A percentile compares a stretch with the other conserved stretches of the same genome.
Evolutionary conservation across 805 yeast genomes (phyloP).

Genomic region (Kuraishia hungarica): DNA sequence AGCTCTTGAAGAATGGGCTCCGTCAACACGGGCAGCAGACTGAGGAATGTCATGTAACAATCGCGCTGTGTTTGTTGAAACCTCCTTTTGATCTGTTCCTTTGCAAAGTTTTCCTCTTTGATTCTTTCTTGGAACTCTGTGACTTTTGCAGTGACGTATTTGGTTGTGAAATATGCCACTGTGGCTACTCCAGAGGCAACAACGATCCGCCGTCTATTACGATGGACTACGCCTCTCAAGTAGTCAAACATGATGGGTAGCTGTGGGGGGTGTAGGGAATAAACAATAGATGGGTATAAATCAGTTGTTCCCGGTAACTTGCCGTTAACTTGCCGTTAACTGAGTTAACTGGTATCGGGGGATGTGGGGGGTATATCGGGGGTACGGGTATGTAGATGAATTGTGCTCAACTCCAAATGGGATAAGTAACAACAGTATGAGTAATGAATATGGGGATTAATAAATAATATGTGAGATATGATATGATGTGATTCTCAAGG

Average conservation of each 20-base stretch:
- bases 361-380: no score
- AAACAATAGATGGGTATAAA: no score
- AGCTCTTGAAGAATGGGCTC: conserved; percentile 52
- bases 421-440: no score
- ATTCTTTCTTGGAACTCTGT: conserved; percentile 41
- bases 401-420: no score
- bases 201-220: conserved; percentile 36
- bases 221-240: conserved; percentile 26
- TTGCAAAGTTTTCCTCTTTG: conserved; percentile 49
- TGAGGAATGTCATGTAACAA: conserved; percentile 74
- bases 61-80: conserved; percentile 91
- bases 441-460: no score
- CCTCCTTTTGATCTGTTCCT: conserved; percentile 67
- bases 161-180: conserved; percentile 31
- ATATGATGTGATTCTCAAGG: no score
- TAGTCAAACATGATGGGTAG: conserved; percentile 20
- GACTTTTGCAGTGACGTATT: conserved; percentile 35
- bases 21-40: conserved; percentile 69
- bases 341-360: no score
- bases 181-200: conserved; percentile 36
- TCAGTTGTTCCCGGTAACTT: no score
- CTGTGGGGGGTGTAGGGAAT: no score
- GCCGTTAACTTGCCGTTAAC: no score
- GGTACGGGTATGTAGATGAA: no score
- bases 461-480: no score